Conservation (phyloP, 495 filamentous ascomycete genomes). For the Penicillium egyptiacum region DNA sequence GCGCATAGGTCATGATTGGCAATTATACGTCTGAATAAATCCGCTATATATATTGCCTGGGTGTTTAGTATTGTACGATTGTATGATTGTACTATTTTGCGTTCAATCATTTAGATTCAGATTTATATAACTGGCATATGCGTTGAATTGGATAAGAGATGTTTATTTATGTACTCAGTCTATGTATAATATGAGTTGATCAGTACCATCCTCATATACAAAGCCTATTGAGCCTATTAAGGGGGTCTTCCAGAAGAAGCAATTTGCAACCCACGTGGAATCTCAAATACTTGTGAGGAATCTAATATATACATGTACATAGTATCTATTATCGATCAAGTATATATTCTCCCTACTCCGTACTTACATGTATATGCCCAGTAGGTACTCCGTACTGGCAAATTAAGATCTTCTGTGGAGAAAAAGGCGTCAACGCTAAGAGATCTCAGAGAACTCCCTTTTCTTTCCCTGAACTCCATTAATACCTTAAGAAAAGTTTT, state of each 20-base stretch:
- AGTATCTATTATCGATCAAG: neutral
- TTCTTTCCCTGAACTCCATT: neutral
- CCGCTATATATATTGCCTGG: neutral
- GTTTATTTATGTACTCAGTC: neutral
- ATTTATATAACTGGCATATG: neutral
- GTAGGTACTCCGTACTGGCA: neutral
- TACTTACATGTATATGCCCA: no score
- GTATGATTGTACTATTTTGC: neutral
- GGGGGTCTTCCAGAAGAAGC: neutral
- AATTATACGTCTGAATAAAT: neutral
- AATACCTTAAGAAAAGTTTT: neutral
- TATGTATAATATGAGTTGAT: neutral
- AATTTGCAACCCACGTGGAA: neutral
- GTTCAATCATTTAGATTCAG: neutral
- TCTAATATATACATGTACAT: neutral
- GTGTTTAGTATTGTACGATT: neutral
- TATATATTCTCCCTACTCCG: no score
- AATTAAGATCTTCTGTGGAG: neutral
- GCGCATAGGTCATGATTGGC: no score
- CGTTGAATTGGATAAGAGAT: neutral
- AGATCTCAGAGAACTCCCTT: neutral
- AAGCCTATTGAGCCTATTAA: neutral
- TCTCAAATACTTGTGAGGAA: neutral
- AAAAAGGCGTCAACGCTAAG: neutral
- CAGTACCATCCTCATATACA: neutral